Conservation (phyloP, 257 asterid genomes). For the Striga asiatica region DNA sequence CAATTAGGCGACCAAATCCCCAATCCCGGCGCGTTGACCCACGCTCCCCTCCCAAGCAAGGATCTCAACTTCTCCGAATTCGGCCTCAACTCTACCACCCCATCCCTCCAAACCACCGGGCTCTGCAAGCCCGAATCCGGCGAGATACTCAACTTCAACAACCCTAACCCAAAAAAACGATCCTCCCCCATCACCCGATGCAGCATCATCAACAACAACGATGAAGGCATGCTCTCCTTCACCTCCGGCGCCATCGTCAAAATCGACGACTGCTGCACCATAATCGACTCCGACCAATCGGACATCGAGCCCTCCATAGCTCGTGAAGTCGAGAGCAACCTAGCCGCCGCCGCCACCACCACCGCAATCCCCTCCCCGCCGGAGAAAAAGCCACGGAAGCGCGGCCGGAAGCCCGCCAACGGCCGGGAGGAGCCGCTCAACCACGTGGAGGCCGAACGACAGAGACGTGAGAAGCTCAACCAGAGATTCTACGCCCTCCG, state of each 20-base stretch:
- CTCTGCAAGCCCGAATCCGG: conserved; percentile 48
- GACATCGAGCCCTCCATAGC: conserved; percentile 71
- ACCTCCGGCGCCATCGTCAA: conserved; percentile 44
- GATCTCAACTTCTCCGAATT: conserved; percentile 55
- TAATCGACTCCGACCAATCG: conserved; percentile 70
- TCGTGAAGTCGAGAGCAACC: conserved; percentile 52
- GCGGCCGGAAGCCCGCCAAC: conserved; percentile 82
- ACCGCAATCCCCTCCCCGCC: too few species aligned
- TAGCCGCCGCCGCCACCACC: too few species aligned
- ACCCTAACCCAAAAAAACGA: too few species aligned
- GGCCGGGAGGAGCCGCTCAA: conserved; percentile 85
- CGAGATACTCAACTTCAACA: conserved; percentile 57
- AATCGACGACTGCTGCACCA: conserved; percentile 28
- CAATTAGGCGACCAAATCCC: conserved; percentile 35
- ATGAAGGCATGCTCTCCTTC: conserved; percentile 69
- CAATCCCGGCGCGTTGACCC: conserved; percentile 27
- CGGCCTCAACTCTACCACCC: conserved; percentile 30
- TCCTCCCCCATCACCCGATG: too few species aligned
- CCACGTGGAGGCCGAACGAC: conserved; percentile 94
- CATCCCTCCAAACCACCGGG: too few species aligned
- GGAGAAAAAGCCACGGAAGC: conserved; percentile 66
- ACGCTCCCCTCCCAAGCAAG: conserved; percentile 20
- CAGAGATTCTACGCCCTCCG: conserved; percentile 77
- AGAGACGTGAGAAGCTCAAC: conserved; percentile 87
- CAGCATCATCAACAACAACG: too few species aligned